Percentiles rank a stretch among this genome's conserved stretches.
phyloP scores from a whole-genome alignment of 2,329 filamentous ascomycete species.

The Pseudonectria buxi region DNA sequence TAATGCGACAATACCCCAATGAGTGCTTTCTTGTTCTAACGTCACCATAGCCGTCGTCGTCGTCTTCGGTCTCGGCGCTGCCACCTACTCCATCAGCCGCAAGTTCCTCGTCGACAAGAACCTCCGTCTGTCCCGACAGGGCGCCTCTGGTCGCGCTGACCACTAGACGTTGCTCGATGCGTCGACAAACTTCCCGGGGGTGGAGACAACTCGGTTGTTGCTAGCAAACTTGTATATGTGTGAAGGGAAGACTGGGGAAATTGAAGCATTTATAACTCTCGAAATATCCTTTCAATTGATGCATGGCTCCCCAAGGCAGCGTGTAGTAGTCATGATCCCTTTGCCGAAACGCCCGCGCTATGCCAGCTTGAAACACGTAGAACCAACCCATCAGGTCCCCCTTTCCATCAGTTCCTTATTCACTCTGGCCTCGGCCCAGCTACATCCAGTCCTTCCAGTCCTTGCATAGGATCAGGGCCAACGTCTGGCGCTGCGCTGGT shows the following conservation, averaged over 20 bases:
- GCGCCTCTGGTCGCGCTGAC: constrained; percentile 35
- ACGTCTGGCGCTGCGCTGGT: constrained; percentile 35
- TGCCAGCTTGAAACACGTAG: constrained; percentile 26
- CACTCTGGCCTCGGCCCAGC: constrained; percentile 74
- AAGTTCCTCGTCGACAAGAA: constrained; percentile 90
- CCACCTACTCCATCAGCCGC: constrained; percentile 70
- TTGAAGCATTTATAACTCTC: constrained; percentile 17
- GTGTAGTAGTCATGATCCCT: constrained; percentile 15
- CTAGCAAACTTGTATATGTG: not conserved
- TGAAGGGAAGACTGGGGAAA: constrained; percentile 9
- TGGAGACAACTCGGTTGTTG: no score
- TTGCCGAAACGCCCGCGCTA: constrained; percentile 40
- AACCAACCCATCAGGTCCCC: constrained; percentile 4
- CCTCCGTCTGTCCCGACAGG: constrained; percentile 75
- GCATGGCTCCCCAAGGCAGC: constrained; percentile 16
- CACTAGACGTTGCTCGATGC: constrained; percentile 13
- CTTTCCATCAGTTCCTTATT: constrained; percentile 33
- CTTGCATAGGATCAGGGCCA: constrained; percentile 87
- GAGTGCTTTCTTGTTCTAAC: constrained; percentile 19
- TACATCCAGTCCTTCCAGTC: constrained; percentile 85
- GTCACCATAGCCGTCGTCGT: constrained; percentile 68
- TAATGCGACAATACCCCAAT: constrained; percentile 36
- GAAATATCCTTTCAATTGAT: constrained; percentile 18
- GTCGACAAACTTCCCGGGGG: no score
- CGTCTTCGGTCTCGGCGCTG: constrained; percentile 73